Conservation (phyloP, 805 yeast genomes). For the Ogataea ganodermae region DNA sequence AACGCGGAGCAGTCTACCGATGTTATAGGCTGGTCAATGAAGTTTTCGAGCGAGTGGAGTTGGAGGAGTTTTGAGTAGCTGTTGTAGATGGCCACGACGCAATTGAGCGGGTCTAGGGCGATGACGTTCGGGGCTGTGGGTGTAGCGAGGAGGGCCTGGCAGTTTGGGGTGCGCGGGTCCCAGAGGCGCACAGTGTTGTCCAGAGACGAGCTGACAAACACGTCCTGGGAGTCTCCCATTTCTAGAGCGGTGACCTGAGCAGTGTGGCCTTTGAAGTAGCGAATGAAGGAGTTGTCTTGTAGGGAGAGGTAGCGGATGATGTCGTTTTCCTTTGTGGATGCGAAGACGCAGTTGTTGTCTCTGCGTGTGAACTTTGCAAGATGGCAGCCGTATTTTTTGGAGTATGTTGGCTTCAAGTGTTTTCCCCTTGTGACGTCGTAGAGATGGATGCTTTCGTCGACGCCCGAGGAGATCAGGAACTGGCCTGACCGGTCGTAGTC, state of each 20-base stretch:
- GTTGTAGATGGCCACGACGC: slow-evolving; percentile 69
- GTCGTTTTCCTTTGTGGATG: slow-evolving; percentile 80
- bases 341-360: slow-evolving; percentile 66
- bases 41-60: slow-evolving; percentile 61
- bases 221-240: slow-evolving; percentile 68
- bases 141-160: slow-evolving; percentile 61
- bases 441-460: slow-evolving; percentile 79
- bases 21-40: slow-evolving; percentile 59
- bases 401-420: slow-evolving; percentile 65
- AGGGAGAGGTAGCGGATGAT: slow-evolving; percentile 75
- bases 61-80: slow-evolving; percentile 47
- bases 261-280: slow-evolving; percentile 88
- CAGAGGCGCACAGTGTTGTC: slow-evolving; percentile 85
- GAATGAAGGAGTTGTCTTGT: slow-evolving; percentile 72
- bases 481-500: slow-evolving; percentile 87
- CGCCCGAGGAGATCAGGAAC: slow-evolving; percentile 70
- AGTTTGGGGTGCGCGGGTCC: slow-evolving; percentile 74
- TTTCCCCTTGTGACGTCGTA: slow-evolving; percentile 75
- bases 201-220: slow-evolving; percentile 63
- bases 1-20: slow-evolving; percentile 40
- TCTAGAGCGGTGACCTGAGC: slow-evolving; percentile 72
- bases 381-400: slow-evolving; percentile 92
- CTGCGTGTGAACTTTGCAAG: slow-evolving; percentile 78
- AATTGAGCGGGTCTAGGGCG: slow-evolving; percentile 83
- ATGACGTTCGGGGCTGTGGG: slow-evolving; percentile 41